A percentile compares a stretch with the other conserved stretches of the same genome.
Conservation (phyloP, 2,329 filamentous ascomycete genomes). For the Calonectria fujianensis region DNA sequence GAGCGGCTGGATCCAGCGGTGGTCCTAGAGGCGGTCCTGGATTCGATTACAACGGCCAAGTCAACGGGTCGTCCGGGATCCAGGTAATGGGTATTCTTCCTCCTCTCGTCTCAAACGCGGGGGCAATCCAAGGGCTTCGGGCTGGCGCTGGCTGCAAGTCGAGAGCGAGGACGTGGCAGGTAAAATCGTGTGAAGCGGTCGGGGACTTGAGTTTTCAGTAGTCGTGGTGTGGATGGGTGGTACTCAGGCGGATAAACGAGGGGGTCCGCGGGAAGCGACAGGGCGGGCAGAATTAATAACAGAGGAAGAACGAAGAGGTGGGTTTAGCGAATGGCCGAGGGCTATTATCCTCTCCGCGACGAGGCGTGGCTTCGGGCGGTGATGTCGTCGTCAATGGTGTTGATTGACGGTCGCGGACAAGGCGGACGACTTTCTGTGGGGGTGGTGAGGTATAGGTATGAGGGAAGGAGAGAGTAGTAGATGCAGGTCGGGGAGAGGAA, state of each 20-base stretch:
- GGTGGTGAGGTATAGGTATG: constrained; percentile 41
- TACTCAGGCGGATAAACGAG: constrained; percentile 47
- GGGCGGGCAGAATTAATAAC: constrained; percentile 46
- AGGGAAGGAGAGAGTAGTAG: constrained; percentile 42
- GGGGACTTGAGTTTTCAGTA: constrained; percentile 41
- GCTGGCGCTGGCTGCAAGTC: background rate
- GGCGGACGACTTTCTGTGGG: constrained; percentile 47
- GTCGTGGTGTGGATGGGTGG: constrained; percentile 42
- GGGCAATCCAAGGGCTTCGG: constrained; percentile 1
- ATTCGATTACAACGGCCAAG: constrained; percentile 26
- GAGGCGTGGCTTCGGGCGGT: constrained; percentile 49
- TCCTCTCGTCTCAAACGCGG: constrained; percentile 15
- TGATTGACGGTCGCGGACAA: constrained; percentile 48
- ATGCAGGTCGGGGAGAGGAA: constrained; percentile 42
- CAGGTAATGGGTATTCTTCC: constrained; percentile 19
- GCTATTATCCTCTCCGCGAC: constrained; percentile 54
- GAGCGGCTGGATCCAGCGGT: constrained; percentile 30
- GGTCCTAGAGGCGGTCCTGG: constrained; percentile 32
- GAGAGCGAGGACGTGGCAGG: constrained; percentile 4
- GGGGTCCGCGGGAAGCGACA: constrained; percentile 47
- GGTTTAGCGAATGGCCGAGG: constrained; percentile 55
- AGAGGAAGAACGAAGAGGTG: constrained; percentile 44
- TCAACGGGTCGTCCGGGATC: constrained; percentile 25
- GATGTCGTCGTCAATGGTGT: constrained; percentile 53
- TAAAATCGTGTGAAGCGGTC: constrained; percentile 4